phyloP scores from a whole-genome alignment of 768 basidiomycete genomes.

The Boletus sp. region DNA sequence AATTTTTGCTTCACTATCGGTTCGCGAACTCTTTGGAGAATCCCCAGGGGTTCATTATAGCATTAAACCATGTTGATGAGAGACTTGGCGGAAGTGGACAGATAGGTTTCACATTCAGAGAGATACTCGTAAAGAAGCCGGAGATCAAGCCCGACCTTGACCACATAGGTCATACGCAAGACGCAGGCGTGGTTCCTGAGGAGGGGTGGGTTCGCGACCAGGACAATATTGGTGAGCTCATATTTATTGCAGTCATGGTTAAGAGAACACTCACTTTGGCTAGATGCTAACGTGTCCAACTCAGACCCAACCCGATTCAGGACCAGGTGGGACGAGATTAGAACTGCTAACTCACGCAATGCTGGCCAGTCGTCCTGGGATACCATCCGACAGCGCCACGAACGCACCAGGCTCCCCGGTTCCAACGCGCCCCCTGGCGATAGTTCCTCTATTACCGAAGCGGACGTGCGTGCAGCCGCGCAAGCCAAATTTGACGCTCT shows the following conservation, averaged over 20 bases:
- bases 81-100: constrained; percentile 33
- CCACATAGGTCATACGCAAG: constrained; percentile 1
- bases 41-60: constrained; percentile 29
- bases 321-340: constrained; percentile 67
- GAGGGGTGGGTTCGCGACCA: constrained; percentile 17
- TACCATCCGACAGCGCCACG: constrained; percentile 57
- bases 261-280: neutral
- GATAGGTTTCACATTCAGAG: constrained; percentile 23
- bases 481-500: constrained; percentile 61
- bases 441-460: constrained; percentile 11
- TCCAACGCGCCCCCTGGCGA: constrained; percentile 5
- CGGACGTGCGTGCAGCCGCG: constrained; percentile 40
- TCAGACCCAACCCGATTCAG: constrained; percentile 12
- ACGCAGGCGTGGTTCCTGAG: constrained; percentile 9
- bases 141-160: constrained; percentile 9
- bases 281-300: constrained; percentile 6
- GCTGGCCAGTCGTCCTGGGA: constrained; percentile 63
- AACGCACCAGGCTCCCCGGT: constrained; percentile 31
- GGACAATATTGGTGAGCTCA: constrained; percentile 12
- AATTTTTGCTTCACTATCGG: constrained; percentile 27
- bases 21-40: constrained; percentile 33
- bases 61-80: constrained; percentile 31
- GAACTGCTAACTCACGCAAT: constrained; percentile 47
- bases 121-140: constrained; percentile 21
- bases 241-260: neutral